A percentile compares a stretch with the other conserved stretches of the same genome.
Conservation (phyloP, 2,329 filamentous ascomycete genomes). For the Alternaria brassicae region DNA sequence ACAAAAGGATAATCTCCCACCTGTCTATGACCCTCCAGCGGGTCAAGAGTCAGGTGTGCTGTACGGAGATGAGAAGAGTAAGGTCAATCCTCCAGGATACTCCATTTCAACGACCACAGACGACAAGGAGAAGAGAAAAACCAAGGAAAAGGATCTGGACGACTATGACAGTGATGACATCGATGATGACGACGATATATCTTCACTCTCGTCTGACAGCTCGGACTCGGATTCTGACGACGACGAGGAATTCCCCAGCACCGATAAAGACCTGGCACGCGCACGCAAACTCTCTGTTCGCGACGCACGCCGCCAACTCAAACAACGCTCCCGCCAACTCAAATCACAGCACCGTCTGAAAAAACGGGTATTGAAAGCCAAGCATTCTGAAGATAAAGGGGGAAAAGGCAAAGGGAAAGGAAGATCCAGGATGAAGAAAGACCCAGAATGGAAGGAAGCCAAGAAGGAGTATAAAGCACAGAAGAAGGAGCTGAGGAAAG, state of each 20-base stretch:
- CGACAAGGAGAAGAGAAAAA: constrained; percentile 9
- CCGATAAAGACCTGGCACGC: constrained; percentile 17
- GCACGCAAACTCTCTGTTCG: constrained; percentile 36
- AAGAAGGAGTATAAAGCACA: constrained; percentile 34
- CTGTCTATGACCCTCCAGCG: constrained; percentile 19
- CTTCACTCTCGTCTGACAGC: constrained; percentile 33
- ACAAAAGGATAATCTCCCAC: constrained; percentile 23
- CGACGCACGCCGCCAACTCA: constrained; percentile 17
- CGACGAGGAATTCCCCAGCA: constrained; percentile 19
- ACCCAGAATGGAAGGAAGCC: constrained; percentile 29
- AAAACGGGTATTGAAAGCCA: constrained; percentile 32
- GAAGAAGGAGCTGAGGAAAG: constrained; percentile 29
- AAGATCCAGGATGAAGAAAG: constrained; percentile 32
- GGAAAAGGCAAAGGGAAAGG: constrained; percentile 20
- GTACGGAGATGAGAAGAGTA: constrained; percentile 8
- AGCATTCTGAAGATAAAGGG: constrained; percentile 1
- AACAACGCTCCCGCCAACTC: constrained; percentile 19
- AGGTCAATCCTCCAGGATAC: background rate
- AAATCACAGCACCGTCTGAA: constrained; percentile 23
- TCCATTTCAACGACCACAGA: background rate
- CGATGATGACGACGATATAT: constrained; percentile 29
- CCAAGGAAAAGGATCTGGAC: constrained; percentile 10
- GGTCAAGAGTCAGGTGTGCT: constrained; percentile 32
- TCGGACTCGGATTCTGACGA: constrained; percentile 28
- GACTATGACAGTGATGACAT: constrained; percentile 10